These are phyloP conservation scores for Nannizziopsis arthrosporioides DNA, from an alignment of 2,329 filamentous ascomycete species.

Conservation along the genomic window DNA sequence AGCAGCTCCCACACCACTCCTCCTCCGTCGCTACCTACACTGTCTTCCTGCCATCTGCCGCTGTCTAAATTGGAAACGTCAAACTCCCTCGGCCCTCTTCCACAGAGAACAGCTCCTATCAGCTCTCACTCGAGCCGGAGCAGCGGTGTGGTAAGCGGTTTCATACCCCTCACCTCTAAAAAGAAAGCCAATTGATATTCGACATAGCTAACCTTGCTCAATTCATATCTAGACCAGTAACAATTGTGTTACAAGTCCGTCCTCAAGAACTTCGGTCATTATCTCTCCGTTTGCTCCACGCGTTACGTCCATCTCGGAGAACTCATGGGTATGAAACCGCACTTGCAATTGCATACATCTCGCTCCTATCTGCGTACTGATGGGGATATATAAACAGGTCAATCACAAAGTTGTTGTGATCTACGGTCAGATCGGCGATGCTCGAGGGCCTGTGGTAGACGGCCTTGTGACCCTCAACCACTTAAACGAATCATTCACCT, in stretches of 20 bases:
- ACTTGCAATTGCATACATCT: background rate
- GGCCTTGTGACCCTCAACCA: slow-evolving; percentile 69
- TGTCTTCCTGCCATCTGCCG: slow-evolving; percentile 52
- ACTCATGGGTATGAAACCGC: slow-evolving; percentile 60
- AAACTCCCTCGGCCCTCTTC: slow-evolving; percentile 28
- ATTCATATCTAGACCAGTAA: slow-evolving; percentile 25
- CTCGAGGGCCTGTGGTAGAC: slow-evolving; percentile 55
- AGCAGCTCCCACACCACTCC: slow-evolving; percentile 56
- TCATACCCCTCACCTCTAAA: background rate
- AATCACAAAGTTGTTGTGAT: slow-evolving; percentile 83
- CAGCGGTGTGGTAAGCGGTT: slow-evolving; percentile 31
- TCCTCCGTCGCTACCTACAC: slow-evolving; percentile 58
- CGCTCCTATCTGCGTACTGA: slow-evolving; percentile 11
- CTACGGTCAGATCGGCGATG: slow-evolving; percentile 63
- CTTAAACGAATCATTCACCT: slow-evolving; percentile 73
- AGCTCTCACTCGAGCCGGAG: slow-evolving; percentile 32
- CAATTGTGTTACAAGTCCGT: slow-evolving; percentile 23
- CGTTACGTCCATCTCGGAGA: slow-evolving; percentile 66
- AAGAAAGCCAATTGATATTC: too few relatives aligned
- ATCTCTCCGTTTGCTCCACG: slow-evolving; percentile 71
- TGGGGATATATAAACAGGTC: slow-evolving; percentile 44
- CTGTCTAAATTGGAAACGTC: slow-evolving; percentile 31
- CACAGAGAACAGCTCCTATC: slow-evolving; percentile 37
- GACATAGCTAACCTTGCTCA: slow-evolving; percentile 5
- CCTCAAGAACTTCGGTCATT: slow-evolving; percentile 43